These are phyloP conservation scores for Cantharellus anzutake DNA, from an alignment of 768 basidiomycete species.

Conservation along the genomic window DNA sequence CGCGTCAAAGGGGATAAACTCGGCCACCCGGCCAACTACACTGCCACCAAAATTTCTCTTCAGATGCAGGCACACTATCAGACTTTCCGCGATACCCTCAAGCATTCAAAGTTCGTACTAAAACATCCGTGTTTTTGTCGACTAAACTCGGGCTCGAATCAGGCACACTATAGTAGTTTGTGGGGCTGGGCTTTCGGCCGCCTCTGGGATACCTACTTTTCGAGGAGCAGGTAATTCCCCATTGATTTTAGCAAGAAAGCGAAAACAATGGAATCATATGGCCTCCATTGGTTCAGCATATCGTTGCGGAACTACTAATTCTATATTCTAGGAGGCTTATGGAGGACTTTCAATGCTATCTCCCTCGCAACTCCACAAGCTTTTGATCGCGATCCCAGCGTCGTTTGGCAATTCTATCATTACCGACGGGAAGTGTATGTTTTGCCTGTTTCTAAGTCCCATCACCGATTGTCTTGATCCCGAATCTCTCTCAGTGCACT, in stretches of 20 bases:
- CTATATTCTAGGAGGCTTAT: slow-evolving; percentile 23
- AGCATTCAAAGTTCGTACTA: no score
- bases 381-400: slow-evolving; percentile 28
- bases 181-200: slow-evolving; percentile 47
- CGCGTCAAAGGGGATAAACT: no score
- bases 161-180: slow-evolving; percentile 26
- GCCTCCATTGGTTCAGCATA: slow-evolving; percentile 4
- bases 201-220: slow-evolving; percentile 34
- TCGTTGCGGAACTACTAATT: no score
- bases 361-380: slow-evolving; percentile 34
- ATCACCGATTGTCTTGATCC: neutral
- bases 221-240: slow-evolving; percentile 16
- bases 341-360: slow-evolving; percentile 31
- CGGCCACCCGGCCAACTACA: no score
- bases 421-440: slow-evolving; percentile 28
- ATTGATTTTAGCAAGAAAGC: neutral
- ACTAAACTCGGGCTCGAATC: no score
- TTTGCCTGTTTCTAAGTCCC: neutral
- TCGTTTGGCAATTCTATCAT: slow-evolving; percentile 49
- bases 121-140: no score
- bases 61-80: no score
- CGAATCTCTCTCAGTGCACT: slow-evolving; percentile 23
- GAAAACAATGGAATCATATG: neutral
- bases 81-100: no score
- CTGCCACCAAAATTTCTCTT: no score